These are phyloP conservation scores for Meripilus lineatus DNA, from an alignment of 1,284 basidiomycete species.

Conservation along the genomic window DNA sequence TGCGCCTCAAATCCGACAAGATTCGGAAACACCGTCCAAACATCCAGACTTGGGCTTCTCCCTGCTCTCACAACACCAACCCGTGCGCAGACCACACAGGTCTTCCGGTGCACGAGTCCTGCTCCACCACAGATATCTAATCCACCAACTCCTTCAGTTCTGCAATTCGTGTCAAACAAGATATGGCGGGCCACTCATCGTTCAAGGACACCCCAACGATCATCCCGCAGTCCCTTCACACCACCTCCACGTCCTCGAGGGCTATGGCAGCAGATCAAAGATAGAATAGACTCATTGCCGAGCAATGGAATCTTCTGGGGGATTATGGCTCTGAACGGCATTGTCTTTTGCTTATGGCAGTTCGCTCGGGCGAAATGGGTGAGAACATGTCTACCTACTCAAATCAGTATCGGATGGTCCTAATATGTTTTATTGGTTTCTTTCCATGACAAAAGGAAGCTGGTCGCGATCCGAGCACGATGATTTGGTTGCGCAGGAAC, in stretches of 20 bases:
- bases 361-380: conserved; percentile 25
- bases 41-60: too few species aligned
- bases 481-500: conserved; percentile 62
- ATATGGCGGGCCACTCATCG: conserved; percentile 21
- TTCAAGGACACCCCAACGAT: conserved; percentile 4
- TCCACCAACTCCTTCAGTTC: conserved; percentile 13
- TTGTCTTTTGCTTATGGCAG: conserved; percentile 40
- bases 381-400: not conserved
- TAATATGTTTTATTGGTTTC: not conserved
- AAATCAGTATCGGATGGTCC: not conserved
- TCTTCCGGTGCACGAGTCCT: too few species aligned
- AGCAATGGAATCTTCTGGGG: conserved; percentile 35
- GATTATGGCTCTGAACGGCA: conserved; percentile 41
- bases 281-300: conserved; percentile 33
- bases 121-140: too few species aligned
- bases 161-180: conserved; percentile 16
- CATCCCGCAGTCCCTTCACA: conserved; percentile 1
- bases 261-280: conserved; percentile 20
- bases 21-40: too few species aligned
- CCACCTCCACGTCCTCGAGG: conserved; percentile 11
- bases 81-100: too few species aligned
- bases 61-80: too few species aligned
- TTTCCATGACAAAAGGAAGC: too few species aligned
- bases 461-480: conserved; percentile 42
- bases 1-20: too few species aligned